Evolutionary conservation across 2,329 filamentous ascomycete genomes (phyloP).

Genomic region (Ophiostoma ips): DNA sequence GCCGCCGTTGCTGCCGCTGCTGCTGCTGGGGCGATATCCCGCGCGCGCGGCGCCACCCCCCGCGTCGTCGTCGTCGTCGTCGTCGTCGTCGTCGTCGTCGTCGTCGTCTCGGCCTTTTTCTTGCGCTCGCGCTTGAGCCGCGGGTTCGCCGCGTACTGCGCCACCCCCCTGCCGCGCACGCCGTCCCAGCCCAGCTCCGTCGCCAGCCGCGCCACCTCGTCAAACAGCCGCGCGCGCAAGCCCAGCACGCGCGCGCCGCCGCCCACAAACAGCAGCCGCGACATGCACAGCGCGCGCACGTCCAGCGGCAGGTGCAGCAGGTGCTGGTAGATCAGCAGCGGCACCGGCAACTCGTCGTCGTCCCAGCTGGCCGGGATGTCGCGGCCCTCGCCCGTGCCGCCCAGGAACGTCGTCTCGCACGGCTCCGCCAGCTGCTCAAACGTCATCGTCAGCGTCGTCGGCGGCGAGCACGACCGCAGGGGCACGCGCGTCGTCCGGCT

Average conservation of each 20-base stretch:
- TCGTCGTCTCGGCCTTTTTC: background rate
- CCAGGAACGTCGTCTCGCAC: constrained; percentile 64
- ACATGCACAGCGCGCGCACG: constrained; percentile 72
- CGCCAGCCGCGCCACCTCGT: constrained; percentile 57
- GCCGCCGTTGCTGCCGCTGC: constrained; percentile 4
- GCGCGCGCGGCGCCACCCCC: too few species aligned
- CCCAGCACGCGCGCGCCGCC: constrained; percentile 69
- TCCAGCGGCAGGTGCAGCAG: constrained; percentile 69
- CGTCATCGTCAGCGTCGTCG: constrained; percentile 47
- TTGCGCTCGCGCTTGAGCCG: constrained; percentile 22
- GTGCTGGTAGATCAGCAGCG: constrained; percentile 59
- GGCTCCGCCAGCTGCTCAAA: constrained; percentile 60
- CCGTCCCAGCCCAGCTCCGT: constrained; percentile 61
- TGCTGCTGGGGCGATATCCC: too few species aligned
- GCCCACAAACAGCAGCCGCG: constrained; percentile 75
- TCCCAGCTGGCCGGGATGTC: constrained; percentile 49
- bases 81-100: too few species aligned
- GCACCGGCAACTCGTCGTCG: constrained; percentile 73
- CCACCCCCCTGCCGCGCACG: constrained; percentile 53
- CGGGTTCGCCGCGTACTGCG: constrained; percentile 31
- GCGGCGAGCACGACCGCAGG: constrained; percentile 32
- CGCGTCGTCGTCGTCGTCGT: too few species aligned
- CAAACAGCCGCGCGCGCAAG: constrained; percentile 60
- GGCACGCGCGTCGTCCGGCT: constrained; percentile 21
- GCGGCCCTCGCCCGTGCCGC: constrained; percentile 19